These are phyloP conservation scores for Meyerozyma athensensis DNA, from an alignment of 1,139 yeast species.

Conservation along the genomic window DNA sequence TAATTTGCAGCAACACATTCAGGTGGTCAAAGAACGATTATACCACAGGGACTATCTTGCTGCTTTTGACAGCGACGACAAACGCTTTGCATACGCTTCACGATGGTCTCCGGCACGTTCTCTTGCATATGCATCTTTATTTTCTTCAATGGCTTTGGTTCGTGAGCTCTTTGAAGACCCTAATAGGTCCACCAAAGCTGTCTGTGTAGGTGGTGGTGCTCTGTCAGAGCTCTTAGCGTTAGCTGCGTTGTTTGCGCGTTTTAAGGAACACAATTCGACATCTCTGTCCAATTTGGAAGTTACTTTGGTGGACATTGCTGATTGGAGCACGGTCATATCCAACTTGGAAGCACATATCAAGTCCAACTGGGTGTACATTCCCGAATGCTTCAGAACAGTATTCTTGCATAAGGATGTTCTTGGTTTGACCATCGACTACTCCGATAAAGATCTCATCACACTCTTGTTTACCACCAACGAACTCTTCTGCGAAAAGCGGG, in stretches of 20 bases:
- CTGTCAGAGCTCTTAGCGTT: conserved; percentile 77
- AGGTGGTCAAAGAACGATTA: conserved; percentile 63
- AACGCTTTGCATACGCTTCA: conserved; percentile 71
- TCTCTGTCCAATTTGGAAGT: conserved; percentile 37
- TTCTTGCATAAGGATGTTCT: conserved; percentile 51
- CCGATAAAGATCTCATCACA: conserved; percentile 48
- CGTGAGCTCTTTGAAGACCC: conserved; percentile 31
- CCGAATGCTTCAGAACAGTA: conserved; percentile 34
- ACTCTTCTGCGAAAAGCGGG: conserved; percentile 64
- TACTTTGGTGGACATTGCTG: conserved; percentile 68
- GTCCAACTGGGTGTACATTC: conserved; percentile 48
- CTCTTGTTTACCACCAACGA: conserved; percentile 84
- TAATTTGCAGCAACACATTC: conserved; percentile 46
- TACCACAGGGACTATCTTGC: conserved; percentile 63
- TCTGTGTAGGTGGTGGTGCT: conserved; percentile 87
- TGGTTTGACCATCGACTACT: conserved; percentile 12
- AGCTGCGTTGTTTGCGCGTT: conserved; percentile 52
- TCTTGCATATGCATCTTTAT: conserved; percentile 64
- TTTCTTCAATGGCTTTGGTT: conserved; percentile 46
- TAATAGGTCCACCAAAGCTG: conserved; percentile 29
- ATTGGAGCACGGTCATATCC: conserved; percentile 58
- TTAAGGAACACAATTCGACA: conserved; percentile 35
- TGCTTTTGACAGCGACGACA: conserved; percentile 63
- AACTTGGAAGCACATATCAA: conserved; percentile 40
- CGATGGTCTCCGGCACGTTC: conserved; percentile 88